Conservation (phyloP, 1,139 yeast species). For the Blastobotrys elegans region DNA sequence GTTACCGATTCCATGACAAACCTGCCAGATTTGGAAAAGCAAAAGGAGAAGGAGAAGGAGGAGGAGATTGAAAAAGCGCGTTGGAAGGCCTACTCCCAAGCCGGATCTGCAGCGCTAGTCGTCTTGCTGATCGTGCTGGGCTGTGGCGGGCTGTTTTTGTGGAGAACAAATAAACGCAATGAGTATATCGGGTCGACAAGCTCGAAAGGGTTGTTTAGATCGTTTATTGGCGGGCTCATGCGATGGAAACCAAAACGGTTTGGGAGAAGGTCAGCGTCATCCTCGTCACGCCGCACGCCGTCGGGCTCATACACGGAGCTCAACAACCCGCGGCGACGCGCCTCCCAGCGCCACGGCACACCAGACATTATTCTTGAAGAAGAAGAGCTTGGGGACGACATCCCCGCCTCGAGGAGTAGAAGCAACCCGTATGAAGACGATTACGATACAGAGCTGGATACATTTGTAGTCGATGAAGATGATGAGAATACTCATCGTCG, state of each 20-base stretch:
- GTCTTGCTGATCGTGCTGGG: conserved; percentile 30
- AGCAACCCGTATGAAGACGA: not conserved
- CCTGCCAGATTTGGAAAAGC: not conserved
- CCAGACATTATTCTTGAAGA: conserved; percentile 13
- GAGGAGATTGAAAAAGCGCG: conserved; percentile 32
- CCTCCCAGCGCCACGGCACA: not conserved
- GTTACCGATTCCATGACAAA: conserved; percentile 9
- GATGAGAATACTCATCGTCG: not conserved
- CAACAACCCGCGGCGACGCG: conserved; percentile 4
- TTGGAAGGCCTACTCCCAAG: conserved; percentile 37
- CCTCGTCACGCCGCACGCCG: not conserved
- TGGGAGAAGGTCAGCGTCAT: not conserved
- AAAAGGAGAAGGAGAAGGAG: conserved; percentile 20
- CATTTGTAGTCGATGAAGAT: conserved; percentile 9
- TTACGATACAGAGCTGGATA: conserved; percentile 8
- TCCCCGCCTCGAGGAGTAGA: not conserved
- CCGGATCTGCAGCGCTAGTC: conserved; percentile 37
- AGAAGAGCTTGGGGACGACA: conserved; percentile 9
- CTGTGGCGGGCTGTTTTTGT: conserved; percentile 26
- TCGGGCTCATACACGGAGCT: not conserved
- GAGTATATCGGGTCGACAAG: conserved; percentile 2
- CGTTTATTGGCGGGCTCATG: conserved; percentile 25
- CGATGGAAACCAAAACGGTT: conserved; percentile 26
- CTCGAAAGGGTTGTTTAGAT: conserved; percentile 15
- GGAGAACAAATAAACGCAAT: conserved; percentile 19